Conservation (phyloP, 306 rosid genomes). For the Corylus heterophylla region DNA sequence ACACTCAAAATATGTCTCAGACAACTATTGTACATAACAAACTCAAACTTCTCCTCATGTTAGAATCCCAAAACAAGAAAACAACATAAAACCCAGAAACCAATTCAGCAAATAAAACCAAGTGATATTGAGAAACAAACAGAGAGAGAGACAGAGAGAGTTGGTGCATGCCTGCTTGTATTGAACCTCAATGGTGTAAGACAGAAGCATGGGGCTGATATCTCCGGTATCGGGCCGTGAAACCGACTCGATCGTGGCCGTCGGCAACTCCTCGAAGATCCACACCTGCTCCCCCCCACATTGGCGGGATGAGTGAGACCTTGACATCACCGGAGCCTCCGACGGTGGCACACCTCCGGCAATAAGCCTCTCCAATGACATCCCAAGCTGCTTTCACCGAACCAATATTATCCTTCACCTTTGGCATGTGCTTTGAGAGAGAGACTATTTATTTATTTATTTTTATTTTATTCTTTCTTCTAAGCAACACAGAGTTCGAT, state of each 20-base stretch:
- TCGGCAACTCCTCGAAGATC: slow-evolving; percentile 77
- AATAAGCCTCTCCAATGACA: slow-evolving; percentile 70
- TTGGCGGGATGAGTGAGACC: slow-evolving; percentile 33
- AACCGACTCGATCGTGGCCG: slow-evolving; percentile 64
- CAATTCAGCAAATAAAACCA: neutral
- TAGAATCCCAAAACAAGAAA: neutral
- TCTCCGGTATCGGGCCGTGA: slow-evolving; percentile 81
- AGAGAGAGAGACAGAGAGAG: slow-evolving; percentile 1
- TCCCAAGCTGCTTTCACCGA: slow-evolving; percentile 17
- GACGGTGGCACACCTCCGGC: slow-evolving; percentile 28
- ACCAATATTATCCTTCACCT: neutral
- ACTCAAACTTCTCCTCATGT: neutral
- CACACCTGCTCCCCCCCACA: slow-evolving; percentile 44
- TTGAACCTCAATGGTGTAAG: slow-evolving; percentile 76
- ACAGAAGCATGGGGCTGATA: slow-evolving; percentile 73
- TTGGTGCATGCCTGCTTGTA: slow-evolving; percentile 74
- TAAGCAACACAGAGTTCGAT: neutral
- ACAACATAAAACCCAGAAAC: neutral
- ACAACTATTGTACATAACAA: neutral
- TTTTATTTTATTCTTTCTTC: too few relatives aligned
- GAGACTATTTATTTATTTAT: neutral
- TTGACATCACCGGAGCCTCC: slow-evolving; percentile 26
- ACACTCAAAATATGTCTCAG: neutral
- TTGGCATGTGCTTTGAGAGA: slow-evolving; percentile 16
- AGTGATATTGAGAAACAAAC: neutral